Evolutionary conservation across 106 monocot genomes (phyloP).

Genomic region (Dioscorea zingiberensis): DNA sequence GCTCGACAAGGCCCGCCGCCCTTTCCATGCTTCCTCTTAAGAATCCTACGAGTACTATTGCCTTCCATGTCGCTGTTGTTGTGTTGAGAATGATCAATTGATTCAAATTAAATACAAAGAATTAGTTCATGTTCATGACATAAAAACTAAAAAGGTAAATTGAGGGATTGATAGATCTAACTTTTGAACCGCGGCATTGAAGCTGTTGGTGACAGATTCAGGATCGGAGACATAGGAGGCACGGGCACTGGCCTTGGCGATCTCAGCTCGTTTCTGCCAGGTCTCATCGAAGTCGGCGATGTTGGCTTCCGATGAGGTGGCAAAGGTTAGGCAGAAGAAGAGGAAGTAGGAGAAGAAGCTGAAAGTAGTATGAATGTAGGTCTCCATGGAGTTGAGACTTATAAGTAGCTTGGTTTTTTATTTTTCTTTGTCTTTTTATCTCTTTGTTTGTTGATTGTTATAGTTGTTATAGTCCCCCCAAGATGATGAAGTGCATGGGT

Average conservation of each 20-base stretch:
- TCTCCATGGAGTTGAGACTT: no score
- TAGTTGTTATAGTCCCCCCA: no score
- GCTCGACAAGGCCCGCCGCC: conserved; percentile 17
- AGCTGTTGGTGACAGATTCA: conserved; percentile 1
- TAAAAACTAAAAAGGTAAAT: no score
- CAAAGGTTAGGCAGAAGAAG: conserved; percentile 5
- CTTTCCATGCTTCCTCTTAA: not conserved
- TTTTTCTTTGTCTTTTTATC: no score
- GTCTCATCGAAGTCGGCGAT: conserved; percentile 8
- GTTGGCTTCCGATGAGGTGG: conserved; percentile 3
- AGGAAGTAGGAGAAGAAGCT: not conserved
- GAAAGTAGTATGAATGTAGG: no score
- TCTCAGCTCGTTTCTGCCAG: conserved; percentile 8
- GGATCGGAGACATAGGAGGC: conserved; percentile 12
- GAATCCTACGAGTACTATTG: not conserved
- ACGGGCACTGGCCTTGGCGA: not conserved
- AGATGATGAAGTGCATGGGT: no score
- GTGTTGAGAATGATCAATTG: no score
- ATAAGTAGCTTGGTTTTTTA: no score
- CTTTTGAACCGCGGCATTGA: conserved; percentile 22
- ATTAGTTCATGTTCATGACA: no score
- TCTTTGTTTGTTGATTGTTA: no score
- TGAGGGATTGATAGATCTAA: not conserved
- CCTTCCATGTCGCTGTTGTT: not conserved
- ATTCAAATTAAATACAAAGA: no score